phyloP scores from a whole-genome alignment of 306 rosid genomes.

The Cicer arietinum region DNA sequence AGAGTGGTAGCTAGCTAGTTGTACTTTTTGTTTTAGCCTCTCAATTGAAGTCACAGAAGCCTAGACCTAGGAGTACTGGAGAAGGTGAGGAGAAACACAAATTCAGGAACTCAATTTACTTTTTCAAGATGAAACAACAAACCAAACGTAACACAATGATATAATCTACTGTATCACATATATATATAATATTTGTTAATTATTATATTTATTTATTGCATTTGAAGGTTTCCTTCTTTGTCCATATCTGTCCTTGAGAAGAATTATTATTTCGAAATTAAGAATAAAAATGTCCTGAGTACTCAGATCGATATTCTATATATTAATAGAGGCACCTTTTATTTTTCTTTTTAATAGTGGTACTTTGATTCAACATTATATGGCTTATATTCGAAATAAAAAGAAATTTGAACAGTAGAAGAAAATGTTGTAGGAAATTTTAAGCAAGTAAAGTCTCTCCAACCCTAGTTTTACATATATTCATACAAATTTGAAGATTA shows the following conservation, averaged over 20 bases:
- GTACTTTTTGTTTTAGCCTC: constrained; percentile 6
- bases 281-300: background rate
- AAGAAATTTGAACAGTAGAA: constrained; percentile 37
- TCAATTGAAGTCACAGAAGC: constrained; percentile 3
- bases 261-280: constrained; percentile 6
- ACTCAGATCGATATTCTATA: background rate
- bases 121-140: constrained; percentile 26
- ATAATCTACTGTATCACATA: background rate
- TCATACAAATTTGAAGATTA: constrained; percentile 3
- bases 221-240: background rate
- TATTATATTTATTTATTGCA: background rate
- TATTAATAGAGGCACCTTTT: background rate
- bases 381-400: constrained; percentile 37
- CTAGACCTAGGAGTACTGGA: constrained; percentile 23
- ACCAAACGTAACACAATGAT: constrained; percentile 4
- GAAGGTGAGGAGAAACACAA: constrained; percentile 7
- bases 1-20: background rate
- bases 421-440: constrained; percentile 16
- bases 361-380: constrained; percentile 45
- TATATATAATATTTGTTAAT: background rate
- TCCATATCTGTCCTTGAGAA: background rate
- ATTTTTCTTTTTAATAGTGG: background rate
- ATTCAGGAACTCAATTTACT: constrained; percentile 8
- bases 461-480: constrained; percentile 51
- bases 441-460: constrained; percentile 22